Percentiles rank a stretch among this genome's conserved stretches.
These are phyloP conservation scores for Quercus parvula DNA, from an alignment of 306 rosid species.

Conservation along the genomic window DNA sequence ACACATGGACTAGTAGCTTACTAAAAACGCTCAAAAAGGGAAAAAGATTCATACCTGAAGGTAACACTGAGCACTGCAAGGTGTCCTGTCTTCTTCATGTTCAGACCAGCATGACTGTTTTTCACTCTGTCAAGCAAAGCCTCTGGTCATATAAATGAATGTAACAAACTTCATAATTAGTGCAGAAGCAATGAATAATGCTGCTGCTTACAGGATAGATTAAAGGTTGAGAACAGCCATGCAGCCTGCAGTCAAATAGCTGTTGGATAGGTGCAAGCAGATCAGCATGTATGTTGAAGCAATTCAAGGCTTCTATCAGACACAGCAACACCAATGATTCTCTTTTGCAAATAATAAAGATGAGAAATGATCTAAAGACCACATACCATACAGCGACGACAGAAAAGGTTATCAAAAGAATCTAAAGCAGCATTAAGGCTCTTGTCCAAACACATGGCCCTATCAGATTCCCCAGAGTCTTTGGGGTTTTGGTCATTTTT, in stretches of 20 bases:
- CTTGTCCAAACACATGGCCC: slow-evolving; percentile 64
- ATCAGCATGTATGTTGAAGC: slow-evolving; percentile 21
- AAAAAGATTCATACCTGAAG: slow-evolving; percentile 58
- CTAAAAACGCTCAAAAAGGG: slow-evolving; percentile 1
- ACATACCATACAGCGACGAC: slow-evolving; percentile 91
- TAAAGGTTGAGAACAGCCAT: slow-evolving; percentile 85
- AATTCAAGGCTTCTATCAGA: slow-evolving; percentile 8
- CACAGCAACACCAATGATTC: background rate
- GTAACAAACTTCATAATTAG: slow-evolving; percentile 5
- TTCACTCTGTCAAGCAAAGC: slow-evolving; percentile 67
- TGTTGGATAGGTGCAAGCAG: slow-evolving; percentile 47
- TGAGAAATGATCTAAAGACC: slow-evolving; percentile 21
- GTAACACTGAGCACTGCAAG: slow-evolving; percentile 87
- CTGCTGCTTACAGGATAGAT: slow-evolving; percentile 71
- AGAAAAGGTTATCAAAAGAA: slow-evolving; percentile 95
- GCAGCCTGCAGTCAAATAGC: slow-evolving; percentile 91
- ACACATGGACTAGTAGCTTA: background rate
- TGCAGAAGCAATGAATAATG: slow-evolving; percentile 6
- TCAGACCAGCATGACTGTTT: slow-evolving; percentile 67
- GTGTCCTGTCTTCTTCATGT: slow-evolving; percentile 63
- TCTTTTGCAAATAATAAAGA: slow-evolving; percentile 10
- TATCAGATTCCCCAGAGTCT: slow-evolving; percentile 39
- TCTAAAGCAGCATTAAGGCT: slow-evolving; percentile 80
- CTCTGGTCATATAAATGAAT: slow-evolving; percentile 31
- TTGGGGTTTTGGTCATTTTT: slow-evolving; percentile 35